Conservation (phyloP, 2,329 filamentous ascomycete genomes). For the Diaporthe sp. region DNA sequence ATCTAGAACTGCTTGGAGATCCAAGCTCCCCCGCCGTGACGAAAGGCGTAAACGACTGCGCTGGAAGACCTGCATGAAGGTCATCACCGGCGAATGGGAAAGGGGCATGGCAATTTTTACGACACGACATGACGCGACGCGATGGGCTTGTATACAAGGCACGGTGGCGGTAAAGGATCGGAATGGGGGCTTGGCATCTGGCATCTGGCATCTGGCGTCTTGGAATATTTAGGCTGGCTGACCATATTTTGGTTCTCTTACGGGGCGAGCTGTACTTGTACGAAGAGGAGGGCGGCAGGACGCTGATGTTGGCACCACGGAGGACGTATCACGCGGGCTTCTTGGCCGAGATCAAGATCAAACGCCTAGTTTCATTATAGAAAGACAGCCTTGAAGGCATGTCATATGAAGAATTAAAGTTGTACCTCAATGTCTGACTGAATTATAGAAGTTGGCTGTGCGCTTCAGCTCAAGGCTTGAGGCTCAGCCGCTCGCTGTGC, state of each 20-base stretch:
- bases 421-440: background rate
- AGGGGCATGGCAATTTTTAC: background rate
- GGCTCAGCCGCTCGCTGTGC: background rate
- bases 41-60: slow-evolving; percentile 1
- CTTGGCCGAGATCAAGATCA: background rate
- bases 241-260: background rate
- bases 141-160: slow-evolving; percentile 3
- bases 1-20: slow-evolving; percentile 9
- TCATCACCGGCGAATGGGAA: background rate
- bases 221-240: slow-evolving; percentile 12
- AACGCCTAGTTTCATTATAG: background rate
- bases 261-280: slow-evolving; percentile 7
- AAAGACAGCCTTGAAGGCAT: slow-evolving; percentile 10
- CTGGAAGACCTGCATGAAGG: background rate
- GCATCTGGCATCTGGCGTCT: slow-evolving; percentile 21
- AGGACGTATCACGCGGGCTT: background rate
- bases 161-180: background rate
- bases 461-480: background rate
- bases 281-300: background rate
- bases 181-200: background rate
- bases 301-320: background rate
- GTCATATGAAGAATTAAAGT: background rate
- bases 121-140: slow-evolving; percentile 20
- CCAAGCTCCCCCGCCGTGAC: background rate
- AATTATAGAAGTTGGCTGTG: background rate